Conservation (phyloP, 176 grass and related monocot species). For the Echinochloa phyllopogon region DNA sequence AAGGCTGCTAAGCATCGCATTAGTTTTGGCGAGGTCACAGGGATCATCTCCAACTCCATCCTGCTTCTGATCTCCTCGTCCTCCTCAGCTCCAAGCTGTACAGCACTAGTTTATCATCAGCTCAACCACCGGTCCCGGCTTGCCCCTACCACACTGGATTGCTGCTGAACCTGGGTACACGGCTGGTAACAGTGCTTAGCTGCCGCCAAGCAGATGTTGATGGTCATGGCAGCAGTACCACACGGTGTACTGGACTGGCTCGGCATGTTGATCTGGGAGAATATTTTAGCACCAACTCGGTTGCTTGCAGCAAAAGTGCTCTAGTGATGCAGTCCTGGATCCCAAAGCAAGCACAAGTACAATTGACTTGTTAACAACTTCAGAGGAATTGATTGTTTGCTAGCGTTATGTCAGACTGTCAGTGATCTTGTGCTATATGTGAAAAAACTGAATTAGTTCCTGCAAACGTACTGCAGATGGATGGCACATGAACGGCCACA, state of each 20-base stretch:
- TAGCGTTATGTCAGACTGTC: conserved; percentile 17
- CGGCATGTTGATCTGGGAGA: conserved; percentile 33
- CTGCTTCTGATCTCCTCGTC: conserved; percentile 11
- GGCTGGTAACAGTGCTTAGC: conserved; percentile 32
- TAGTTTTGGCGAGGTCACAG: conserved; percentile 24
- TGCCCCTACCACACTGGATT: conserved; percentile 18
- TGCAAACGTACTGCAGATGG: not conserved
- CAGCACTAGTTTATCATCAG: conserved; percentile 40
- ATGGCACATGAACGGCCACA: conserved; percentile 45
- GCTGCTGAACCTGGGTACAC: conserved; percentile 3
- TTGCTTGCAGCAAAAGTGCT: conserved; percentile 50
- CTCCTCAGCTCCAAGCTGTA: conserved; percentile 50
- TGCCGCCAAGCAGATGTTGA: conserved; percentile 31
- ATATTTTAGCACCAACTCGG: conserved; percentile 40
- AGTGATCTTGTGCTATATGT: not conserved
- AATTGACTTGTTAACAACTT: conserved; percentile 22
- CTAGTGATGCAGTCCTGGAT: conserved; percentile 37
- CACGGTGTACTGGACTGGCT: not conserved
- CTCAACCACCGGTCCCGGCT: conserved; percentile 52
- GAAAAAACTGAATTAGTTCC: not conserved
- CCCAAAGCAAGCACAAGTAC: conserved; percentile 38
- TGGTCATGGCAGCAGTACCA: not conserved
- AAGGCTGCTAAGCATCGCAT: not conserved
- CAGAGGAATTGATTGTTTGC: not conserved
- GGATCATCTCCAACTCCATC: not conserved